A percentile compares a stretch with the other conserved stretches of the same genome.
Evolutionary conservation across 768 basidiomycete species (phyloP).

Genomic region (Suillus cothurnatus): DNA sequence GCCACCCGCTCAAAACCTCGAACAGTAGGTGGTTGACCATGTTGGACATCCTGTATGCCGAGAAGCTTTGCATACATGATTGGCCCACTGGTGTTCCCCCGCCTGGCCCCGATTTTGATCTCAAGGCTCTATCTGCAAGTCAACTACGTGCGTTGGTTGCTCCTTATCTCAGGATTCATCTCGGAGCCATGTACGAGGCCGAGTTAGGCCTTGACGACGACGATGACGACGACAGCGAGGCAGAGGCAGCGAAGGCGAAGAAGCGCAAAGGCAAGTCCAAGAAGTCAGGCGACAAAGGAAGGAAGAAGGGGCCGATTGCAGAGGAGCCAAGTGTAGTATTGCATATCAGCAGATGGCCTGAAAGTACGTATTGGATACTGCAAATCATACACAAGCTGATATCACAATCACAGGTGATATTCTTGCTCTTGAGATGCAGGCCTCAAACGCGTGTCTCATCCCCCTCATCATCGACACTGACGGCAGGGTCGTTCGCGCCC

Average conservation of each 20-base stretch:
- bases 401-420: not conserved
- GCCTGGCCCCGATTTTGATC: not conserved
- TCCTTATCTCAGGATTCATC: slow-evolving; percentile 1
- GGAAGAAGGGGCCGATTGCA: not conserved
- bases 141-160: not conserved
- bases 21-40: not conserved
- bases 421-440: not conserved
- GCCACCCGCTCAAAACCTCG: not conserved
- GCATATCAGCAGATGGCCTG: not conserved
- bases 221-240: not conserved
- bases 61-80: not conserved
- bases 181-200: not conserved
- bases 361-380: not conserved
- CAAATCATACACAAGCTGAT: not conserved
- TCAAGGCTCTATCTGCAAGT: not conserved
- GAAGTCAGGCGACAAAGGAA: not conserved
- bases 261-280: slow-evolving; percentile 2
- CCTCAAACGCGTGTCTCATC: not conserved
- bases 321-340: not conserved
- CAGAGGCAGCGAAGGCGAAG: not conserved
- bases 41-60: not conserved
- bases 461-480: not conserved
- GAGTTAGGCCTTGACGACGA: not conserved
- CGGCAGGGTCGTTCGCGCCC: not conserved
- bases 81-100: not conserved